Base-by-base conservation (phyloP, 495 filamentous ascomycete species). In the Sporormia fimetaria region DNA sequence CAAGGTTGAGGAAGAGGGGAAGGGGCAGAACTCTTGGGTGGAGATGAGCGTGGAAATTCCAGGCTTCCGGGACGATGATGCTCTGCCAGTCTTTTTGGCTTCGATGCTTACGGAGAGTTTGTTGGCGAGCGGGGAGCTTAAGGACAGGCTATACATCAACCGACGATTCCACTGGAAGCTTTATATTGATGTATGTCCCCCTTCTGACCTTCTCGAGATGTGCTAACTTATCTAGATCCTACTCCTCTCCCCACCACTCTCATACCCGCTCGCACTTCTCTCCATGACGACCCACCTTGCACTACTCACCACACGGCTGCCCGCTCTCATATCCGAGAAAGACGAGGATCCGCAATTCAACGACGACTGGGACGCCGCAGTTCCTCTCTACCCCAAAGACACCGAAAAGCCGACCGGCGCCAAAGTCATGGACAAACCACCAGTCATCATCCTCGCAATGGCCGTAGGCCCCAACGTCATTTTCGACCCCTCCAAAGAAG, bases 281-380 rank as follows among this genome's bases (percentile, higher is more conserved):
- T 90, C 83, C 22, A 72, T 96, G 23, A 93, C 90, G 1, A 92
- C 85, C 2, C 86, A 96, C 61, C 81, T 99, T 44, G 90, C 90
- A n/a, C 82, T 99, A 21, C 77, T 94, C 33, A 75, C 80, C 27
- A 84, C 88, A 5, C 79, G 81, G 40, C 74, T 96, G 2, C 90
- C 90, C 12, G 72, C 77, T 21, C 66, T 92, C 16, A 81, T 83
- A 56, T 92, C 84, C 16, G 76, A 86, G 54, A 69, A 69, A 38
- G 87, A 93, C 57, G 90, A 99, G 64, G 92, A 99, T 54, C 92
- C 92, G 1, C 76, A 94, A 53, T 96, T 99, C 67, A 80, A 94
- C 67, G 92, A 99, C 64, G 90, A 99, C 63, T 99, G 92, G 92
- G 81, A 77, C 24, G 81, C 77, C 23, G 74, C 86, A 2, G 60